A percentile compares a stretch with the other conserved stretches of the same genome.
Evolutionary conservation across 768 basidiomycete species (phyloP).

Genomic region (Hygrocybe punicea): DNA sequence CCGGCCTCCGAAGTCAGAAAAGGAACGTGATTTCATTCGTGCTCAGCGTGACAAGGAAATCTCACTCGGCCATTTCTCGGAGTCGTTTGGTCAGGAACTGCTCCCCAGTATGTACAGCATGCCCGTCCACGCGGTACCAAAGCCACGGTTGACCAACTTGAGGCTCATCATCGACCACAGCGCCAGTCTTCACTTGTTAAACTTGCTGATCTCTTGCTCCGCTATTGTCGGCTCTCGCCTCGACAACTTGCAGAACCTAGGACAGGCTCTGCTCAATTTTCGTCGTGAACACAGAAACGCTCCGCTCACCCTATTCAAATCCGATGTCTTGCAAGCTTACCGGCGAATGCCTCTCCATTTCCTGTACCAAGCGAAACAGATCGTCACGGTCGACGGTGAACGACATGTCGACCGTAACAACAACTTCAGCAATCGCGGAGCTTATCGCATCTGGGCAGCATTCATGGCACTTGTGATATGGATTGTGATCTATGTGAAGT

Average conservation of each 20-base stretch:
- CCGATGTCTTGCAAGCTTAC: too few species aligned
- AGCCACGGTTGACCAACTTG: too few species aligned
- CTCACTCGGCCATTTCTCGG: too few species aligned
- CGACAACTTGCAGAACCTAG: too few species aligned
- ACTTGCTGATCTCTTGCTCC: slow-evolving; percentile 37
- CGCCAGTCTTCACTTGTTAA: slow-evolving; percentile 20
- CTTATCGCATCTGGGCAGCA: slow-evolving; percentile 21
- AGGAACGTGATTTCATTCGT: too few species aligned
- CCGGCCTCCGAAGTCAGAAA: too few species aligned
- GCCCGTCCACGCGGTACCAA: slow-evolving; percentile 33
- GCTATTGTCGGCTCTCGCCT: too few species aligned
- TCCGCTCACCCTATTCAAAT: slow-evolving; percentile 32
- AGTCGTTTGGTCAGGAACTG: slow-evolving; percentile 27
- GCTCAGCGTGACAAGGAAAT: too few species aligned
- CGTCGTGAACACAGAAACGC: slow-evolving; percentile 12
- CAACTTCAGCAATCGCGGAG: slow-evolving; percentile 14
- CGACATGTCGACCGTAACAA: slow-evolving; percentile 11
- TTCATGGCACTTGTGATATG: too few species aligned
- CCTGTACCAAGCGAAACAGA: slow-evolving; percentile 30
- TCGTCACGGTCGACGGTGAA: slow-evolving; percentile 7
- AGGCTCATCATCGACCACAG: slow-evolving; percentile 44
- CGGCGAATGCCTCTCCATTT: slow-evolving; percentile 33
- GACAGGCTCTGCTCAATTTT: too few species aligned
- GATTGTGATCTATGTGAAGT: too few species aligned
- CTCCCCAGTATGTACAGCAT: slow-evolving; percentile 34